These are phyloP conservation scores for Elsinoe arachidis DNA, from an alignment of 2,329 filamentous ascomycete species.

Conservation along the genomic window DNA sequence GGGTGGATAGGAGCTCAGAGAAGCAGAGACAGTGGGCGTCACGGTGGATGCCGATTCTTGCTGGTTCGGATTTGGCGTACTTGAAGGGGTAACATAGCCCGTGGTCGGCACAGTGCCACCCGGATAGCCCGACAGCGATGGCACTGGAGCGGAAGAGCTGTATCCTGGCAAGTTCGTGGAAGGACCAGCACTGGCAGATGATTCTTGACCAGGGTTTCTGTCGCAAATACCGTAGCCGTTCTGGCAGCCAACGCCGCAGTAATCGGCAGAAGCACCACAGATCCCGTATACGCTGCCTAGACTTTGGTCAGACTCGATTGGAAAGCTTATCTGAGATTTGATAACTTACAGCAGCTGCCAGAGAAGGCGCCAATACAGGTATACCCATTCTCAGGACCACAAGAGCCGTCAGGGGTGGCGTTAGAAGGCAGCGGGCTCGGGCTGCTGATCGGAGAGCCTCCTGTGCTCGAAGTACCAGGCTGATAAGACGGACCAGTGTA, in stretches of 20 bases:
- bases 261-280: conserved; percentile 14
- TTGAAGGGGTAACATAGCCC: neutral
- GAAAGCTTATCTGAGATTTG: neutral
- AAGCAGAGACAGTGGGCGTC: conserved; percentile 1
- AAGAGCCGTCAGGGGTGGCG: conserved; percentile 6
- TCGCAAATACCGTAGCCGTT: conserved; percentile 5
- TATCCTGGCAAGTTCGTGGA: neutral
- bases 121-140: neutral
- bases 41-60: neutral
- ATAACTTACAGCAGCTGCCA: conserved; percentile 10
- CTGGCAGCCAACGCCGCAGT: conserved; percentile 17
- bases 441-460: neutral
- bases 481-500: neutral
- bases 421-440: neutral
- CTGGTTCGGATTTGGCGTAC: neutral
- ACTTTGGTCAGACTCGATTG: neutral
- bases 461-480: neutral
- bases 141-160: neutral
- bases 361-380: conserved; percentile 12
- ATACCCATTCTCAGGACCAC: conserved; percentile 6
- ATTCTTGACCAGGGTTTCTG: neutral
- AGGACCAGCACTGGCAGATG: neutral
- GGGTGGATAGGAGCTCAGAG: neutral
- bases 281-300: conserved; percentile 16
- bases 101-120: neutral